These are phyloP conservation scores for Pichia sp. DNA, from an alignment of 1,139 yeast species.

Conservation along the genomic window DNA sequence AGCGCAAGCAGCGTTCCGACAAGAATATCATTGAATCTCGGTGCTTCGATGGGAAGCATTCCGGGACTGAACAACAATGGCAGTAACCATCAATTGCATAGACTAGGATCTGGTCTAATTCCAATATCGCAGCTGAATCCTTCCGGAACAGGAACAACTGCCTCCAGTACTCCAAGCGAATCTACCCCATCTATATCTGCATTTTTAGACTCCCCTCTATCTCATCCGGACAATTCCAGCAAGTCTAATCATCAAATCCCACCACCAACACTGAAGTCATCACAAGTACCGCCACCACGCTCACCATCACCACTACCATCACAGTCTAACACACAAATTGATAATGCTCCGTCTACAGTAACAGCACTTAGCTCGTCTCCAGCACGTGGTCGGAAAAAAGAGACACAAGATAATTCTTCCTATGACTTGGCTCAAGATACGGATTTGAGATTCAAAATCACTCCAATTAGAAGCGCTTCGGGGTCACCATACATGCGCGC, in stretches of 20 bases:
- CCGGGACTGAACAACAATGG: neutral
- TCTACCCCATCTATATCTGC: slow-evolving; percentile 36
- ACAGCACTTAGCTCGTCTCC: neutral
- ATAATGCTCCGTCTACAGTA: neutral
- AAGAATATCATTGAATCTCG: slow-evolving; percentile 12
- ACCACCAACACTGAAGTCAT: too few relatives aligned
- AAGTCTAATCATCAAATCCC: too few relatives aligned
- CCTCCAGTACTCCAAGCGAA: slow-evolving; percentile 29
- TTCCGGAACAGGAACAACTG: neutral
- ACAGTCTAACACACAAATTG: neutral
- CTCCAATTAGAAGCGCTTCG: slow-evolving; percentile 29
- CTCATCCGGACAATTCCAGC: neutral
- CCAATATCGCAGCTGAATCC: neutral
- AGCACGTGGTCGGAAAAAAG: slow-evolving; percentile 7
- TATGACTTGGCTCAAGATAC: slow-evolving; percentile 27
- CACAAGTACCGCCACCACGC: neutral
- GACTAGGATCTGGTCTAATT: slow-evolving; percentile 1
- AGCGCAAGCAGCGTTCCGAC: neutral
- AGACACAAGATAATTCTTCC: neutral
- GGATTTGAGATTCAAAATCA: slow-evolving; percentile 28
- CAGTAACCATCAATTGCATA: slow-evolving; percentile 1
- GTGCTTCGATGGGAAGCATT: neutral
- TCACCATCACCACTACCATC: neutral
- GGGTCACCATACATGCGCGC: slow-evolving; percentile 19
- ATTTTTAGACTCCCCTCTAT: slow-evolving; percentile 8